Percentiles rank a stretch among this genome's conserved stretches.
These are phyloP conservation scores for Claviceps sp. DNA, from an alignment of 2,329 filamentous ascomycete genomes.

Conservation along the genomic window DNA sequence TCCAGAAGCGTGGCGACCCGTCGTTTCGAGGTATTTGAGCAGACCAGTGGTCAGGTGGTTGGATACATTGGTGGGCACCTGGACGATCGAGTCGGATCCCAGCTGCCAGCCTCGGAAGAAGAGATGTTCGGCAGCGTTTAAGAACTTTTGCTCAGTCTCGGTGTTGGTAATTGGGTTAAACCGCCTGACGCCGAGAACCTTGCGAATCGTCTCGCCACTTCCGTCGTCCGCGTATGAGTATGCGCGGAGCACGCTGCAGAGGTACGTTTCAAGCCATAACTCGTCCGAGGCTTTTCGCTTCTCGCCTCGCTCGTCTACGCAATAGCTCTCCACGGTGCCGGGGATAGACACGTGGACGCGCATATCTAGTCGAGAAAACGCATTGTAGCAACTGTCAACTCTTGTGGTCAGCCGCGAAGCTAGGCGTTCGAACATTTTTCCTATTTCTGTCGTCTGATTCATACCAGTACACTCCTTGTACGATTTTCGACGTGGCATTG, in stretches of 20 bases:
- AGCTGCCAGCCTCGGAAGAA: slow-evolving; percentile 98
- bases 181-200: slow-evolving; percentile 89
- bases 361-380: slow-evolving; percentile 96
- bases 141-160: slow-evolving; percentile 93
- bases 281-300: slow-evolving; percentile 88
- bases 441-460: slow-evolving; percentile 9
- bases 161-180: slow-evolving; percentile 98
- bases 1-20: slow-evolving; percentile 82
- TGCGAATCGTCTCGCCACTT: slow-evolving; percentile 85
- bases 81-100: slow-evolving; percentile 91
- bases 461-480: slow-evolving; percentile 88
- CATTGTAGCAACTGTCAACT: slow-evolving; percentile 76
- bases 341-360: slow-evolving; percentile 95
- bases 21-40: slow-evolving; percentile 88
- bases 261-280: slow-evolving; percentile 92
- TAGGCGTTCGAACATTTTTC: no score
- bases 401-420: not conserved
- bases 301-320: slow-evolving; percentile 90
- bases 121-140: slow-evolving; percentile 84
- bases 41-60: slow-evolving; percentile 93
- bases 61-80: slow-evolving; percentile 91
- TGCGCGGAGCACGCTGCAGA: slow-evolving; percentile 85
- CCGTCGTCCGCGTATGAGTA: slow-evolving; percentile 97
- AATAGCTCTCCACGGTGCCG: slow-evolving; percentile 92
- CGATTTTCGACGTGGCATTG: slow-evolving; percentile 61